phyloP scores from a whole-genome alignment of 805 yeast genomes.

The Saccharomycopsis vini region DNA sequence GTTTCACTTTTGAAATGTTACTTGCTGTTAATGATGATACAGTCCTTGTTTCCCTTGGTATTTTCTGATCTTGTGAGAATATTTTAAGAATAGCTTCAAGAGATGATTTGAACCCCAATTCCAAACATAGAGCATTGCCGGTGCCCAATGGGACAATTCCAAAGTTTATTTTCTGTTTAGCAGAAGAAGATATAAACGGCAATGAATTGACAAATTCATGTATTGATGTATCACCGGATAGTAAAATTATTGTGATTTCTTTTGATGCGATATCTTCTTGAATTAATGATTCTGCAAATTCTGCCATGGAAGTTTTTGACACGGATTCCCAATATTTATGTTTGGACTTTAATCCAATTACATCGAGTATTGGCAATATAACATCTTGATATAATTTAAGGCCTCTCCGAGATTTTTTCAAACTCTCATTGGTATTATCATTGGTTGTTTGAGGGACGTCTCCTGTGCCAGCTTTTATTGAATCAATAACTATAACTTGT shows the following conservation, averaged over 20 bases:
- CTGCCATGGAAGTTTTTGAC: slow-evolving; percentile 26
- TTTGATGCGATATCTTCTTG: slow-evolving; percentile 15
- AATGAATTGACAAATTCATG: slow-evolving; percentile 54
- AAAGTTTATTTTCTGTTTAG: neutral
- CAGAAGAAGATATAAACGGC: neutral
- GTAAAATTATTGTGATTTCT: slow-evolving; percentile 37
- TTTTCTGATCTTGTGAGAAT: no score
- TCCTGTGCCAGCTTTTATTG: slow-evolving; percentile 41
- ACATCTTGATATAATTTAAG: no score
- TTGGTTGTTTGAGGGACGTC: slow-evolving; percentile 22
- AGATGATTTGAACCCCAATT: slow-evolving; percentile 33
- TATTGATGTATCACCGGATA: slow-evolving; percentile 72
- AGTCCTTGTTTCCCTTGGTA: no score
- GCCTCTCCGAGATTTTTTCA: no score
- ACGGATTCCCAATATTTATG: slow-evolving; percentile 32
- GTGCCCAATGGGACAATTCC: slow-evolving; percentile 55
- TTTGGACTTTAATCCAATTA: slow-evolving; percentile 22
- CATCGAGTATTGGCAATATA: slow-evolving; percentile 34
- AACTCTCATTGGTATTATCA: neutral
- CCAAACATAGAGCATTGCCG: slow-evolving; percentile 62
- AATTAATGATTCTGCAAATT: slow-evolving; percentile 24
- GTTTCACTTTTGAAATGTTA: slow-evolving; percentile 19
- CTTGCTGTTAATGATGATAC: no score
- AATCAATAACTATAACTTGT: slow-evolving; percentile 33
- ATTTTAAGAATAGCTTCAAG: slow-evolving; percentile 26